Evolutionary conservation across 805 yeast genomes (phyloP).

Genomic region (Starmerella apicola): DNA sequence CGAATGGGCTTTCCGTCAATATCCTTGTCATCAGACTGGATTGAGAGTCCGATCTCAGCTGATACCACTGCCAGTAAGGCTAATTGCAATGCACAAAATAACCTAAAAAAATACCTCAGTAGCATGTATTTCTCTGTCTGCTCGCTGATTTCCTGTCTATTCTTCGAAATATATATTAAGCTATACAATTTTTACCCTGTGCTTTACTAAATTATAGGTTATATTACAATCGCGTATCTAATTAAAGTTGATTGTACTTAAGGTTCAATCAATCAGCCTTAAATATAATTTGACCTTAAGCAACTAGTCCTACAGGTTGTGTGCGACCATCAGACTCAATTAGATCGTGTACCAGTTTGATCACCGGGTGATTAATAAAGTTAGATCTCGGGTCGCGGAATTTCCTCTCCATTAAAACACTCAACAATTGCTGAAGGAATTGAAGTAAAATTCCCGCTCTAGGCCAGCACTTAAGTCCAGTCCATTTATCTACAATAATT

Average conservation of each 20-base stretch:
- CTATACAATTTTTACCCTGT: too few relatives aligned
- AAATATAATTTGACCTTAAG: constrained; percentile 4
- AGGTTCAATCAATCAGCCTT: too few relatives aligned
- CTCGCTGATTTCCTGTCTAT: too few relatives aligned
- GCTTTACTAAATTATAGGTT: too few relatives aligned
- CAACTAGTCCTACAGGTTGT: constrained; percentile 9
- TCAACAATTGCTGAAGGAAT: constrained; percentile 52
- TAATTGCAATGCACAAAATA: too few relatives aligned
- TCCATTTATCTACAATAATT: constrained; percentile 75
- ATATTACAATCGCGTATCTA: too few relatives aligned
- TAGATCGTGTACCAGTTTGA: constrained; percentile 25
- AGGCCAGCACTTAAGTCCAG: constrained; percentile 86
- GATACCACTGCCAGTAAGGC: background rate
- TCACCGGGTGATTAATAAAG: constrained; percentile 23
- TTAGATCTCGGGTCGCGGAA: constrained; percentile 38
- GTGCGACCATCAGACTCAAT: constrained; percentile 25
- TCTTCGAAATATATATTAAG: too few relatives aligned
- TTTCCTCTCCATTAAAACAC: constrained; percentile 50
- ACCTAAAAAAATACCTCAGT: too few relatives aligned
- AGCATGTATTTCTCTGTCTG: too few relatives aligned
- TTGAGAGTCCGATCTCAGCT: constrained; percentile 16
- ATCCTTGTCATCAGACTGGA: constrained; percentile 7
- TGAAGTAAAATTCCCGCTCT: constrained; percentile 80
- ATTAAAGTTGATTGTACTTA: too few relatives aligned
- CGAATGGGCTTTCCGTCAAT: constrained; percentile 15